A percentile compares a stretch with the other conserved stretches of the same genome.
Conservation (phyloP, 176 grass and related monocot genomes). For the Ensete ventricosum region DNA sequence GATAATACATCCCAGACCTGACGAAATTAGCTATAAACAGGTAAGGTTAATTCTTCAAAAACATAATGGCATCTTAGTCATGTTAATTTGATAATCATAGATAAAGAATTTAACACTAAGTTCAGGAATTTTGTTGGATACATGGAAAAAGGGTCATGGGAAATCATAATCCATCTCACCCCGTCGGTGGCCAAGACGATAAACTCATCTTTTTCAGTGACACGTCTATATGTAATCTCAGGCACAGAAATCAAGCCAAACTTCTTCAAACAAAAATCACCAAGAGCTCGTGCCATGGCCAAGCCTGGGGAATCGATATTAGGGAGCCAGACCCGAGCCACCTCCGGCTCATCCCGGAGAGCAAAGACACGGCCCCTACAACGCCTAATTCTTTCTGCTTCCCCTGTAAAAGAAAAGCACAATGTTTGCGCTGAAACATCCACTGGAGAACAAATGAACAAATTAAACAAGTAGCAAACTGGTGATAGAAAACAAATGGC, state of each 20-base stretch:
- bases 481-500: not conserved
- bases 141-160: not conserved
- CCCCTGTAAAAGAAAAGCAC: slow-evolving; percentile 1
- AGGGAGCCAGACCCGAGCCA: slow-evolving; percentile 12
- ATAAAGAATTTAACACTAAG: not conserved
- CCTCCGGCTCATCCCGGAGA: slow-evolving; percentile 2
- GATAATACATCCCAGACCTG: slow-evolving; percentile 12
- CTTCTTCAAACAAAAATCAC: slow-evolving; percentile 17
- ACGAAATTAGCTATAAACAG: not conserved
- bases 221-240: slow-evolving; percentile 3
- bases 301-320: slow-evolving; percentile 6
- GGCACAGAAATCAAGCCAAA: slow-evolving; percentile 17
- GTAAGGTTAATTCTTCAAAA: not conserved
- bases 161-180: not conserved
- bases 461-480: not conserved
- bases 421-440: not conserved
- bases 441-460: not conserved
- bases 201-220: slow-evolving; percentile 14
- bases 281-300: slow-evolving; percentile 12
- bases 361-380: slow-evolving; percentile 11
- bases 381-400: slow-evolving; percentile 15
- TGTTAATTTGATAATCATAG: not conserved
- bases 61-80: not conserved
- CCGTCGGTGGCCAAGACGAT: slow-evolving; percentile 11
- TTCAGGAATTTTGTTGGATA: not conserved